Evolutionary conservation across 2,329 filamentous ascomycete species (phyloP), one percentile per base, ranked within the genome.

Genomic region (Cytospora piceicola): DNA sequence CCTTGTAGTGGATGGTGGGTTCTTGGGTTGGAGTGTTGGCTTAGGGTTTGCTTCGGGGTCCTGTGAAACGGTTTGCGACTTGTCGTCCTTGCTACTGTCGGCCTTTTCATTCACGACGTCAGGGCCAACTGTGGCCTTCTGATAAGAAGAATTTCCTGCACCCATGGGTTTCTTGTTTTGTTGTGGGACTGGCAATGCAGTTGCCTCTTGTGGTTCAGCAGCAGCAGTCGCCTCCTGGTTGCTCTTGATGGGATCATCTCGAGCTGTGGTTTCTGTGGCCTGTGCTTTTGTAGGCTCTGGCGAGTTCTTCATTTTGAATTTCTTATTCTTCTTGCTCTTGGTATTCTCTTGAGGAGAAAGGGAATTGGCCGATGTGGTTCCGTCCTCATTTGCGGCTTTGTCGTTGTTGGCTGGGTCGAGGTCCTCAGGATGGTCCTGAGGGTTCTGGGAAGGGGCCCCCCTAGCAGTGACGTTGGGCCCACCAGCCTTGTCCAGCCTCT

Each of bases 341-440:
- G 9, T 12, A 4, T 49, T 22, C n/a, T 9, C n/a, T n/a, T 22
- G 7, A 3, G 42, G 12, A 3, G 20, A 49, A 5, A 7, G 3
- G 22, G 71, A 70, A 7, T 63, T 58, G 32, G 70, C 68, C 58
- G 75, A 76, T 51, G 71, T 63, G 20, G 71, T 70, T 36, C 72
- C 68, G 12, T 72, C 75, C 46, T 67, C 66, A 1, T 71, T 61
- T 46, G 72, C 57, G 22, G 42, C 20, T 9, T 36, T 11, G 46
- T 12, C 30, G 7, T 20, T 27, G 8, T 12, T 36, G 46, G 9
- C 30, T 36, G 1, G 17, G 27, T 51, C 30, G 6, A 17, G 17
- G 17, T 52, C 20, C 32, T 63, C 15, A 22, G 27, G 11, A 14
- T 15, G 12, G 30, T 20, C n/a, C 6, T 17, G 20, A 27, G 51